Evolutionary conservation across 2,329 filamentous ascomycete species (phyloP), one percentile per base, ranked within the genome.

Genomic region (Diaporthe helianthi): DNA sequence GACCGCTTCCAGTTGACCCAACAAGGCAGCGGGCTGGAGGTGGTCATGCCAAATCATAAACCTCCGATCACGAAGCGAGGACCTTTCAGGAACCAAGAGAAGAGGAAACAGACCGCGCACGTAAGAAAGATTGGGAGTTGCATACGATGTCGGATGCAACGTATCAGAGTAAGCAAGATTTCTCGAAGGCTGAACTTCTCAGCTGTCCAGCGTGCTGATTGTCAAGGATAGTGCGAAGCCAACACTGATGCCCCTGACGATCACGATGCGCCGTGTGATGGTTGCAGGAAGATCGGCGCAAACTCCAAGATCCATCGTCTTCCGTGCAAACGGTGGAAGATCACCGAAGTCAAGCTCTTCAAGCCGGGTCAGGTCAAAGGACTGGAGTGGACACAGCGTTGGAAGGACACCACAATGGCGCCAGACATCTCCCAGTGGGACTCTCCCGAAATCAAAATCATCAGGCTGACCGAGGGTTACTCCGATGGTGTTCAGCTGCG

Each of bases 121-220:
- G 89, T 87, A 2, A 82, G 87, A 69, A 85, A 84, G 66, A 85
- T 87, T 22, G 87, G 86, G 10, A 87, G 85, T 24, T 90, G 87
- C 73, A 85, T 89, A 69, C 81, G 87, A 53, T 90, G 87, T 72
- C 82, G 86, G 61, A 88, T 89, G 85, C 87, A 89, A 72, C 83
- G 87, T 52, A 89, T 89, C 73, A 83, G 87, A 60, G 87, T 89
- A 77, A 82, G 86, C 69, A 38, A 26, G 26, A 33, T 24, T 36
- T 5, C 24, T 31, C 12, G n/a, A 29, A 24, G 4, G 9, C 17
- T 24, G 13, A 44, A 8, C 8, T 26, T 24, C 29, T 29, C 36
- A 15, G 10, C 36, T n/a, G 36, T 44, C 54, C 36, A 10, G 44
- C 41, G 26, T 13, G 46, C 65, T 71, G 33, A 70, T 33, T 29